Conservation (phyloP, 192 early-diverging fungal species). For the Gigaspora rosea region DNA sequence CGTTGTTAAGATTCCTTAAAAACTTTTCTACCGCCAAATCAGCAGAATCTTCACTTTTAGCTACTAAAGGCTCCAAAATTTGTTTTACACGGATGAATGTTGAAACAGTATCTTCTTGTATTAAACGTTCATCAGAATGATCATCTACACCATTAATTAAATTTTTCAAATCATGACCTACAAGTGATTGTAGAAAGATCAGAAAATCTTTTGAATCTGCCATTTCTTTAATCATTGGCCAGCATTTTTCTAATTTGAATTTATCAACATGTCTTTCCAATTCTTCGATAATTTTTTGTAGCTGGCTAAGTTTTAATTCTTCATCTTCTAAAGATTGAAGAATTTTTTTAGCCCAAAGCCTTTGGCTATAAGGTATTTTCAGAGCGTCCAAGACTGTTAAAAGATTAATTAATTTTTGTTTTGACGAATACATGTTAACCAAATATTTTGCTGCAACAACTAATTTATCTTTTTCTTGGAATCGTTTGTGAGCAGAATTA, state of each 20-base stretch:
- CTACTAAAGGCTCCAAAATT: constrained; percentile 15
- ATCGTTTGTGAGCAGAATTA: background rate
- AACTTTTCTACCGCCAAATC: background rate
- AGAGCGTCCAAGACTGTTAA: background rate
- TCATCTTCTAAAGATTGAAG: background rate
- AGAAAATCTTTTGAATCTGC: constrained; percentile 9
- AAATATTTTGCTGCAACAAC: background rate
- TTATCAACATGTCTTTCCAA: background rate
- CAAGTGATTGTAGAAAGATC: constrained; percentile 16
- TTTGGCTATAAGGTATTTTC: background rate
- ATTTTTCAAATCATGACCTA: constrained; percentile 30
- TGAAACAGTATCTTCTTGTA: constrained; percentile 31
- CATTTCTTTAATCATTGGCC: constrained; percentile 26
- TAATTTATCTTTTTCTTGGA: background rate
- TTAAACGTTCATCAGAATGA: constrained; percentile 30
- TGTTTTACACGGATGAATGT: constrained; percentile 28
- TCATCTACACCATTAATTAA: constrained; percentile 36
- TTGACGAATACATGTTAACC: background rate
- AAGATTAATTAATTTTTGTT: background rate
- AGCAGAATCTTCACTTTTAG: background rate
- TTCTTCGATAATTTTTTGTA: background rate
- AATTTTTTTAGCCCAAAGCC: background rate
- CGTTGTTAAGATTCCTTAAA: background rate
- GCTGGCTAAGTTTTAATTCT: background rate
- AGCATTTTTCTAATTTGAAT: background rate